These are phyloP conservation scores for Tylopilus subfusipes DNA, from an alignment of 768 basidiomycete genomes.

Conservation along the genomic window DNA sequence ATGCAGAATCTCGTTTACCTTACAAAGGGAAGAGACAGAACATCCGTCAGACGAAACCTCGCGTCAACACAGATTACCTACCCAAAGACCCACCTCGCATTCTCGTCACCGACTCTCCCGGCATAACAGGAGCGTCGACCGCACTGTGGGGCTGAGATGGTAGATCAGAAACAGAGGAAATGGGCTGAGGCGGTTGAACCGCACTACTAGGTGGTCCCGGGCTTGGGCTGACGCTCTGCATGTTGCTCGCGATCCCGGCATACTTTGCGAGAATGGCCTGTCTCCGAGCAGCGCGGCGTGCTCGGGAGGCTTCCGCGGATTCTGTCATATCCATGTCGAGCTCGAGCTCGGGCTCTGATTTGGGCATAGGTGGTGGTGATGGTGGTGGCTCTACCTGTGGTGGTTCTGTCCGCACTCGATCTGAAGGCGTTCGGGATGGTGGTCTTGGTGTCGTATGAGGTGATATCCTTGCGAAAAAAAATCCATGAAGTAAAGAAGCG, in stretches of 20 bases:
- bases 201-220: conserved; percentile 69
- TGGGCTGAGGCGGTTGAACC: conserved; percentile 64
- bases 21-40: background rate
- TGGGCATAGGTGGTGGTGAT: conserved; percentile 16
- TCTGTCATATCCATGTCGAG: conserved; percentile 50
- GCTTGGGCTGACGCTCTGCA: conserved; percentile 49
- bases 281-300: conserved; percentile 66
- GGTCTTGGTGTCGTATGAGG: conserved; percentile 41
- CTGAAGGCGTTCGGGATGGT: conserved; percentile 26
- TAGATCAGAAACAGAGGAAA: conserved; percentile 60
- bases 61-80: conserved; percentile 7
- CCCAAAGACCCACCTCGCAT: conserved; percentile 22
- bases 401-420: conserved; percentile 10
- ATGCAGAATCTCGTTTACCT: conserved; percentile 53
- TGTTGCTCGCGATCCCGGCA: conserved; percentile 42
- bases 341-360: conserved; percentile 42
- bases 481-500: conserved; percentile 9
- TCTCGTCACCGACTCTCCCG: conserved; percentile 6
- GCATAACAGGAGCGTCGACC: conserved; percentile 32
- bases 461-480: conserved; percentile 53
- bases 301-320: conserved; percentile 61
- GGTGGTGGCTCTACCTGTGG: conserved; percentile 18
- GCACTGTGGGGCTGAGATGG: conserved; percentile 52
- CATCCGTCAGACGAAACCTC: background rate
- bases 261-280: conserved; percentile 82